Base-by-base conservation (phyloP, 2,329 filamentous ascomycete genomes). In the Arthrobotrys entomopaga region DNA sequence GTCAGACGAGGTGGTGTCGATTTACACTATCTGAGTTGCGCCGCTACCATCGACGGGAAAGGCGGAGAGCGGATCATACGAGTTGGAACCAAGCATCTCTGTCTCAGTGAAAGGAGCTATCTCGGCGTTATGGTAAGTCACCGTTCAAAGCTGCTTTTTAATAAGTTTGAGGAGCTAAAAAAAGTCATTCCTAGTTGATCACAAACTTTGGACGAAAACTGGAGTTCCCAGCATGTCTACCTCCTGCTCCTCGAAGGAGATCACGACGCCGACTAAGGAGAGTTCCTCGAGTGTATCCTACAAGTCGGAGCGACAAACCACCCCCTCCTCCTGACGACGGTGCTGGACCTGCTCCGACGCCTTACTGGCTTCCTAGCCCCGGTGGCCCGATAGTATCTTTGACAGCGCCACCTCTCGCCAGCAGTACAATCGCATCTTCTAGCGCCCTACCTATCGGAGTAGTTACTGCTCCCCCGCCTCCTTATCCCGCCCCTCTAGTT, bases 171-270 rank as follows among this genome's bases (percentile, higher is more conserved):
- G 6, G 42, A n/a, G 22, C 63, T 74, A 66, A 74, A 22, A 5
- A 11, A 10, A 2, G 15, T 34, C 10, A 34, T 6, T 20, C 13
- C 13, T 53, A 74, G 70, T 67, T 74, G 16, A 59, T 74, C 42
- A 74, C 70, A 46, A 74, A 74, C 43, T 74, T 74, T 49, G 70
- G 70, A 19, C 70, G 70, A n/a, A 74, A 74, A 38, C 59, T 74
- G 19, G 70, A 74, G 24, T 74, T 74, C 38, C 70, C 70, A 48
- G 70, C 70, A 24, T 74, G 70, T 13, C 52, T 67, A 10, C 69
- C 69, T 10, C 70, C 70, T 13, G 53, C 70, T 3, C 56, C 63
- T 26, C 64, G 57, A 38, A 42, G 63, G 10, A 67, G 70, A 48
- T 67, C 70, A 13, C 56, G 70, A 16, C 70, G 63, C 19, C 65